These are phyloP conservation scores for Phlegmacium glaucopus DNA, from an alignment of 768 basidiomycete genomes.

Conservation along the genomic window DNA sequence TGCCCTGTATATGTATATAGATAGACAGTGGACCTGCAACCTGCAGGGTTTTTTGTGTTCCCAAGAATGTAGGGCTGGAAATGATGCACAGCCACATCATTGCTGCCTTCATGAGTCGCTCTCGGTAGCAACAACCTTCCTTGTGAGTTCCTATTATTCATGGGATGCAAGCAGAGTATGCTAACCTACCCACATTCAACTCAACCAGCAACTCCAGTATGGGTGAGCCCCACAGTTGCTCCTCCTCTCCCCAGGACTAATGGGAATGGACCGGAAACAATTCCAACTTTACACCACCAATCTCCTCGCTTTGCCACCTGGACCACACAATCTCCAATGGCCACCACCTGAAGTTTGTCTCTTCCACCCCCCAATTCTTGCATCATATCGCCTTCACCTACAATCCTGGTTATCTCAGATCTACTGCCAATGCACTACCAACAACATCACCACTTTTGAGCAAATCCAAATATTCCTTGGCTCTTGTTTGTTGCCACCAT, in stretches of 20 bases:
- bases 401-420: slow-evolving; percentile 89
- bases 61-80: too few relatives aligned
- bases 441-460: slow-evolving; percentile 81
- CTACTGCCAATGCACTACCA: slow-evolving; percentile 89
- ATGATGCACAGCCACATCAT: too few relatives aligned
- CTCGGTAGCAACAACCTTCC: slow-evolving; percentile 38
- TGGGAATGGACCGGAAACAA: slow-evolving; percentile 79
- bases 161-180: slow-evolving; percentile 46
- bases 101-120: too few relatives aligned
- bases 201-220: slow-evolving; percentile 37
- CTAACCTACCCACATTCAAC: slow-evolving; percentile 37
- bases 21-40: too few relatives aligned
- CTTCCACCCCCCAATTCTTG: slow-evolving; percentile 82
- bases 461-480: slow-evolving; percentile 90
- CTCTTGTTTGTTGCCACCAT: too few relatives aligned
- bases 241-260: slow-evolving; percentile 71
- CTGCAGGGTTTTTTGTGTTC: too few relatives aligned
- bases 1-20: too few relatives aligned
- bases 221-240: slow-evolving; percentile 52
- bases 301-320: slow-evolving; percentile 88
- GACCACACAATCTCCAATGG: slow-evolving; percentile 76
- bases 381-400: slow-evolving; percentile 72
- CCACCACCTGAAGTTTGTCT: slow-evolving; percentile 89
- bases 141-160: too few relatives aligned
- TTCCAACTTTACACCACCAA: slow-evolving; percentile 85